Evolutionary conservation across 2,329 filamentous ascomycete species (phyloP).

Genomic region (Trichophyton schoenleinii): DNA sequence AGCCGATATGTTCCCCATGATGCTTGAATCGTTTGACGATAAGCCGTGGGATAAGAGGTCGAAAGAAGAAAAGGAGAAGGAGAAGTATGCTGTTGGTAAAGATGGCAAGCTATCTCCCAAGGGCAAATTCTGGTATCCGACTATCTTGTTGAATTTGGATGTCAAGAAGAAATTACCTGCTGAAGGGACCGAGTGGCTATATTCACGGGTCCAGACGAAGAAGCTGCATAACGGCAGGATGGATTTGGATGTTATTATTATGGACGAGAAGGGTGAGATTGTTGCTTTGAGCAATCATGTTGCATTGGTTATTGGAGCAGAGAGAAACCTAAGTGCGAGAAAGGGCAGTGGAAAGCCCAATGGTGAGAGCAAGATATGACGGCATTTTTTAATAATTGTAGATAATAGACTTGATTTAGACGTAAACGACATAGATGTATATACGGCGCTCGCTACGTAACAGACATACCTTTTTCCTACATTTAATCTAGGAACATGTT

Average conservation of each 20-base stretch:
- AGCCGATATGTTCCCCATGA: conserved; percentile 55
- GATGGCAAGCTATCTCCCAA: conserved; percentile 20
- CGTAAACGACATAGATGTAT: background rate
- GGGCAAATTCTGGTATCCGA: conserved; percentile 58
- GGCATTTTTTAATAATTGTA: background rate
- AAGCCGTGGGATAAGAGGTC: conserved; percentile 16
- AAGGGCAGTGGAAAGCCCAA: conserved; percentile 18
- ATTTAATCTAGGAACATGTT: background rate
- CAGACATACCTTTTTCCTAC: background rate
- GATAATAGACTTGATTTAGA: background rate
- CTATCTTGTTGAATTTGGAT: conserved; percentile 61
- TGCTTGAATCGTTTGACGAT: conserved; percentile 42
- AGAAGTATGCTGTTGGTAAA: background rate
- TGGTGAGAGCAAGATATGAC: conserved; percentile 14
- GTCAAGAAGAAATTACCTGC: conserved; percentile 59
- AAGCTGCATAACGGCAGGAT: conserved; percentile 57
- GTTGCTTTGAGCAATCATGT: conserved; percentile 59
- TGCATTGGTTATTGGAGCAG: conserved; percentile 49
- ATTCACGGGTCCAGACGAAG: conserved; percentile 52
- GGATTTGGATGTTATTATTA: conserved; percentile 58
- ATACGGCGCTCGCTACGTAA: background rate
- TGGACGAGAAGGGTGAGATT: conserved; percentile 52
- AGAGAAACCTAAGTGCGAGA: conserved; percentile 48
- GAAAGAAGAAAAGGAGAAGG: conserved; percentile 15
- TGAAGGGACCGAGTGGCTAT: conserved; percentile 61